These are phyloP conservation scores for Quercus wislizeni DNA, from an alignment of 306 rosid species.

Conservation along the genomic window DNA sequence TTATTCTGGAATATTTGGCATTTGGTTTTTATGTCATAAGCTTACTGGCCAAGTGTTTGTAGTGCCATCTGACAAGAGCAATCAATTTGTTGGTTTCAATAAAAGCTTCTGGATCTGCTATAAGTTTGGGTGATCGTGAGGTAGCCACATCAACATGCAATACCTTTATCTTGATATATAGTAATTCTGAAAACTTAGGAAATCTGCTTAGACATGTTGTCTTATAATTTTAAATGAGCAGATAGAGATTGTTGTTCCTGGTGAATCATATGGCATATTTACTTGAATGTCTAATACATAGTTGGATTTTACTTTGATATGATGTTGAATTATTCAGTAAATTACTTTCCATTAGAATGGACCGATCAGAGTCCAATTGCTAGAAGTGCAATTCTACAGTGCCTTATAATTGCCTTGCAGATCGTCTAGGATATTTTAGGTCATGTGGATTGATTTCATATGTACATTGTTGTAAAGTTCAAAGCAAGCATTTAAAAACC, in stretches of 20 bases:
- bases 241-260: neutral
- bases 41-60: neutral
- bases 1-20: neutral
- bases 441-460: neutral
- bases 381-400: neutral
- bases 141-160: neutral
- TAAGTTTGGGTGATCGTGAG: neutral
- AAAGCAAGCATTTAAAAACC: too few species aligned
- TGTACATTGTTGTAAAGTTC: neutral
- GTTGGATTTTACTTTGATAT: neutral
- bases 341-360: neutral
- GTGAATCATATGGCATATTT: neutral
- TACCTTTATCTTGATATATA: neutral
- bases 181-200: neutral
- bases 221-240: neutral
- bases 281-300: neutral
- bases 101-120: neutral
- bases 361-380: neutral
- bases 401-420: neutral
- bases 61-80: neutral
- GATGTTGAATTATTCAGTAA: neutral
- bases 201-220: neutral
- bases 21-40: neutral
- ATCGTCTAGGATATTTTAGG: neutral
- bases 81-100: neutral